These are phyloP conservation scores for Trichosporon sp. DNA, from an alignment of 1,284 basidiomycete genomes.

Conservation along the genomic window DNA sequence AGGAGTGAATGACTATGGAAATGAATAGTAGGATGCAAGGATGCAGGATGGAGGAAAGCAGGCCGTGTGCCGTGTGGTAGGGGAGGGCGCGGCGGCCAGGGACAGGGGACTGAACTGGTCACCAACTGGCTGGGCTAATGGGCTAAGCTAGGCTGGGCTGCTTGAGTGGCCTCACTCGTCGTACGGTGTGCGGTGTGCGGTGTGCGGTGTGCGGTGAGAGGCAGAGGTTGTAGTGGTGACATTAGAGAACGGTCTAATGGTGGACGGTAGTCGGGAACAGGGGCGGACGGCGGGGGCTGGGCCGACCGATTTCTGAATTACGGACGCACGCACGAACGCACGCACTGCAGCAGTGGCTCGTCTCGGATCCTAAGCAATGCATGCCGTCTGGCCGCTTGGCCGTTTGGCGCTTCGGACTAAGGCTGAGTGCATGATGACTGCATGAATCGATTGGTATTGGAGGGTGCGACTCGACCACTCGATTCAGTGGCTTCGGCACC, in stretches of 20 bases:
- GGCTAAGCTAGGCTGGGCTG: neutral
- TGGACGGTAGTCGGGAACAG: neutral
- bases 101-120: no score
- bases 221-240: neutral
- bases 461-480: neutral
- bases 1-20: neutral
- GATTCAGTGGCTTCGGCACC: neutral
- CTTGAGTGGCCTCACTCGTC: no score
- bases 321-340: neutral
- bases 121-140: neutral
- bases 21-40: neutral
- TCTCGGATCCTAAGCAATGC: conserved; percentile 4
- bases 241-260: neutral
- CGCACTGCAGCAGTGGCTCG: neutral
- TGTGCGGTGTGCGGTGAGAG: neutral
- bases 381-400: no score
- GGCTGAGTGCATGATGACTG: neutral
- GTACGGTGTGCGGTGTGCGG: neutral
- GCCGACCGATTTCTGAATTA: neutral
- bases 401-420: neutral
- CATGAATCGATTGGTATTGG: neutral
- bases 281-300: neutral
- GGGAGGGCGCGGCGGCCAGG: neutral
- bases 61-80: neutral
- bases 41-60: neutral